Conservation (phyloP, 202 grass and related monocot genomes). For the Setaria viridis region DNA sequence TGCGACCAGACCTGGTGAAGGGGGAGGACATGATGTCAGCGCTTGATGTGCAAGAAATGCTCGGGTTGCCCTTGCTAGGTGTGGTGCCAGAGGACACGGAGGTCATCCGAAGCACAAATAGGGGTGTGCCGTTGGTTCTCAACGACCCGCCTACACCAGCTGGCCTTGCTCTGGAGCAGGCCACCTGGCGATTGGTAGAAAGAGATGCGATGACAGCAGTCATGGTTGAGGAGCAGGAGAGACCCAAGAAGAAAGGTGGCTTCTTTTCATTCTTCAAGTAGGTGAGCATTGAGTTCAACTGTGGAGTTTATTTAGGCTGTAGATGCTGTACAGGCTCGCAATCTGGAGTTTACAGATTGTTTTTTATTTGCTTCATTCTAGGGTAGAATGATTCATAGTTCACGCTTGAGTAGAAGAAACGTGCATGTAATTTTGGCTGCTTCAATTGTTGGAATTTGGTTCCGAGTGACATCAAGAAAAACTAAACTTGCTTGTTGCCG, state of each 20-base stretch:
- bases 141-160: slow-evolving; percentile 74
- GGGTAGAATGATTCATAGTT: slow-evolving; percentile 31
- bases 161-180: slow-evolving; percentile 90
- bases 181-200: slow-evolving; percentile 82
- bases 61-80: slow-evolving; percentile 78
- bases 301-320: not conserved
- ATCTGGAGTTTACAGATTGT: not conserved
- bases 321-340: slow-evolving; percentile 37
- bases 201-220: slow-evolving; percentile 87
- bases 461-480: too few species aligned
- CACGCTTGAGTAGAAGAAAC: slow-evolving; percentile 14
- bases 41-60: slow-evolving; percentile 94
- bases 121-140: slow-evolving; percentile 77
- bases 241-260: slow-evolving; percentile 68
- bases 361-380: slow-evolving; percentile 9
- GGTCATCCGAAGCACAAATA: slow-evolving; percentile 87
- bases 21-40: slow-evolving; percentile 99
- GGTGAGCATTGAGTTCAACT: slow-evolving; percentile 24
- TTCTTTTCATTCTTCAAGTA: slow-evolving; percentile 74
- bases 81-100: slow-evolving; percentile 87
- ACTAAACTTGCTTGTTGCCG: too few species aligned
- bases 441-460: too few species aligned
- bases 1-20: slow-evolving; percentile 76
- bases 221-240: slow-evolving; percentile 89
- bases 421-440: not conserved